phyloP scores from a whole-genome alignment of 1,284 basidiomycete species.

The Moesziomyces sp. region DNA sequence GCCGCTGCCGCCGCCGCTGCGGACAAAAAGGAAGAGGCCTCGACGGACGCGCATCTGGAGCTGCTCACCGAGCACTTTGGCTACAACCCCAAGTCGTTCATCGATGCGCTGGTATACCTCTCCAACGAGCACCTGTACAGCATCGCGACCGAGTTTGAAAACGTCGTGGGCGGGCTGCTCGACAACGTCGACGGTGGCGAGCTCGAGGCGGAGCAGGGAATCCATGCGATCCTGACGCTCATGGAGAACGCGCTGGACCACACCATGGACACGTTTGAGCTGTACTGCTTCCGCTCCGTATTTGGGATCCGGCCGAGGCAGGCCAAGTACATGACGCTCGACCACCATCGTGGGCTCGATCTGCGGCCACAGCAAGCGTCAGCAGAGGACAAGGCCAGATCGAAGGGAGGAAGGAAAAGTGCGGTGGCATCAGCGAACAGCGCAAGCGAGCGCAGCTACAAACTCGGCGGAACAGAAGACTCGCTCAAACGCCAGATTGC shows the following conservation, averaged over 20 bases:
- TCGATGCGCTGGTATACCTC: slow-evolving; percentile 62
- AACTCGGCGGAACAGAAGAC: slow-evolving; percentile 47
- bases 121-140: slow-evolving; percentile 65
- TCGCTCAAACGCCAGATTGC: slow-evolving; percentile 48
- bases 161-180: slow-evolving; percentile 37
- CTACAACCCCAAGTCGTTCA: slow-evolving; percentile 61
- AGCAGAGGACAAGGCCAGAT: slow-evolving; percentile 4
- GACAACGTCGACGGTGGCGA: slow-evolving; percentile 44
- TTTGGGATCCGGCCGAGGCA: slow-evolving; percentile 61
- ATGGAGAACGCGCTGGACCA: slow-evolving; percentile 66
- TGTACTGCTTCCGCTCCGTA: slow-evolving; percentile 61
- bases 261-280: slow-evolving; percentile 64
- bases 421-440: slow-evolving; percentile 13
- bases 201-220: slow-evolving; percentile 57
- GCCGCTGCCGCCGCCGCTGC: background rate
- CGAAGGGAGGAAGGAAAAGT: slow-evolving; percentile 18
- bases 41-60: slow-evolving; percentile 49
- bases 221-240: slow-evolving; percentile 61
- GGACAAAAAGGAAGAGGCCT: slow-evolving; percentile 38
- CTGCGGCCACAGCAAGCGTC: slow-evolving; percentile 36
- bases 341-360: slow-evolving; percentile 65
- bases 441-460: slow-evolving; percentile 44
- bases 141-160: slow-evolving; percentile 57
- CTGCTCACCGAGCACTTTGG: slow-evolving; percentile 67
- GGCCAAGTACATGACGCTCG: slow-evolving; percentile 59